These are phyloP conservation scores for Dissophora ornata DNA, from an alignment of 192 early-diverging fungal species.

Conservation along the genomic window DNA sequence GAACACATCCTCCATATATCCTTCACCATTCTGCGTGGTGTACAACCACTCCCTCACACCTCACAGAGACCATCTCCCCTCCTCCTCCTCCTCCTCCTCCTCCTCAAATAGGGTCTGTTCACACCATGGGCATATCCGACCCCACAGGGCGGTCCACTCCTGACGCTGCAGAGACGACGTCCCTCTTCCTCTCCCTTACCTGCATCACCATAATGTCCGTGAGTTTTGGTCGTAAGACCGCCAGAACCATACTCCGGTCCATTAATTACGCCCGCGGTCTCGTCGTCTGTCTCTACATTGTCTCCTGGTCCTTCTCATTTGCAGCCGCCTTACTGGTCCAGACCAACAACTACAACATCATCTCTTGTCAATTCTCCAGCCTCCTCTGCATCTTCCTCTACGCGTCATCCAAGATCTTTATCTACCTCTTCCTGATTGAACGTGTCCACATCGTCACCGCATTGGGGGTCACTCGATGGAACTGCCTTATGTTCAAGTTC, in stretches of 20 bases:
- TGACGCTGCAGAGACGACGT: constrained; percentile 12
- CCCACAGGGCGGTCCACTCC: background rate
- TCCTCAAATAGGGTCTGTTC: no score
- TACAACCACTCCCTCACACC: no score
- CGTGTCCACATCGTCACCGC: constrained; percentile 35
- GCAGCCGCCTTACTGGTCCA: constrained; percentile 55
- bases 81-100: no score
- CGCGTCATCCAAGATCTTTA: constrained; percentile 50
- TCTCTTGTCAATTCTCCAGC: constrained; percentile 50
- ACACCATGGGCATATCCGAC: no score
- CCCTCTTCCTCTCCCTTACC: constrained; percentile 54
- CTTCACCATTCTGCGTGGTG: no score
- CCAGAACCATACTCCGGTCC: constrained; percentile 32
- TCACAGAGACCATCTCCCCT: no score
- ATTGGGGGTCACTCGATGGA: constrained; percentile 38
- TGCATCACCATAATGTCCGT: constrained; percentile 56
- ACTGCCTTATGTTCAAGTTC: constrained; percentile 50
- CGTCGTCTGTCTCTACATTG: constrained; percentile 42
- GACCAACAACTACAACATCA: constrained; percentile 58
- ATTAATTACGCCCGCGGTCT: constrained; percentile 57
- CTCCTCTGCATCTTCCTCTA: constrained; percentile 56
- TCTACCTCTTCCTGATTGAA: constrained; percentile 63
- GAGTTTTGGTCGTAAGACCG: constrained; percentile 60
- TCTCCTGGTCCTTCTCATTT: constrained; percentile 59
- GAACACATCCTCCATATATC: no score